Evolutionary conservation across 495 filamentous ascomycete species (phyloP).

Genomic region (Penicillium paxilli): DNA sequence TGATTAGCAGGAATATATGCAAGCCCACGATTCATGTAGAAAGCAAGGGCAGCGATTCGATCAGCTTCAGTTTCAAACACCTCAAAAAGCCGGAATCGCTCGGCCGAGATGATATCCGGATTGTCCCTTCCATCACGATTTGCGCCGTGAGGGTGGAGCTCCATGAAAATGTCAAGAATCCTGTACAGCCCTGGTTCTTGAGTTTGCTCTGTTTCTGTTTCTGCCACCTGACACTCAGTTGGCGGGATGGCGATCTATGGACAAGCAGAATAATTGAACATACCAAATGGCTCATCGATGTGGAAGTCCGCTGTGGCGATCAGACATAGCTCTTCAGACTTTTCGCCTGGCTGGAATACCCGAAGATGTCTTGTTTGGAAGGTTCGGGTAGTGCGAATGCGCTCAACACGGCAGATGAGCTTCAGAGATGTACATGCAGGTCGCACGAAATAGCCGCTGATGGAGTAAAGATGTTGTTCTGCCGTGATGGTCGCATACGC

Average conservation of each 20-base stretch:
- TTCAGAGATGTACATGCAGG: neutral
- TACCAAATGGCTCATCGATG: neutral
- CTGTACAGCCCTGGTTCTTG: neutral
- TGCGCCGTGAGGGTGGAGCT: neutral
- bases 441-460: neutral
- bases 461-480: neutral
- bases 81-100: conserved; percentile 9
- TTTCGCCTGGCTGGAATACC: neutral
- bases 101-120: neutral
- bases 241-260: neutral
- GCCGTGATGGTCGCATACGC: neutral
- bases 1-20: conserved; percentile 20
- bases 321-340: neutral
- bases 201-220: neutral
- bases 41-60: conserved; percentile 17
- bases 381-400: neutral
- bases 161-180: neutral
- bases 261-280: neutral
- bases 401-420: neutral
- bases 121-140: neutral
- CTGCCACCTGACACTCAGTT: neutral
- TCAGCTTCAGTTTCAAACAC: conserved; percentile 9
- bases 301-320: neutral
- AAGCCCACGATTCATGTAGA: conserved; percentile 18
- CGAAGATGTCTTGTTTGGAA: neutral